These are phyloP conservation scores for Lactuca saligna DNA, from an alignment of 129 eudicot genomes.

Conservation along the genomic window DNA sequence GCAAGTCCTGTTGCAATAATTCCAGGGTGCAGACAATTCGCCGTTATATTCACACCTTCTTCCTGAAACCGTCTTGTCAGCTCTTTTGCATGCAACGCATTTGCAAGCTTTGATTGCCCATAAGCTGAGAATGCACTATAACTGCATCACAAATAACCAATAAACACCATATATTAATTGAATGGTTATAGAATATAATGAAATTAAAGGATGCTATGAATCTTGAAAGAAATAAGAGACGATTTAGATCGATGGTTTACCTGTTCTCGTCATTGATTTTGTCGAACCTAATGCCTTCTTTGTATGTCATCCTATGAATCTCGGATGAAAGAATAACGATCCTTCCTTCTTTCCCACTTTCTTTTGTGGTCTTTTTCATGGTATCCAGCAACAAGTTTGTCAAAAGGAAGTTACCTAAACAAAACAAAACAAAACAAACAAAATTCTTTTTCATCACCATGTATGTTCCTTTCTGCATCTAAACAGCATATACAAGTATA, in stretches of 20 bases:
- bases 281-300: slow-evolving; percentile 78
- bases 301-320: slow-evolving; percentile 46
- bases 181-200: no score
- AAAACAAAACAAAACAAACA: no score
- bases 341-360: slow-evolving; percentile 69
- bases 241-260: slow-evolving; percentile 18
- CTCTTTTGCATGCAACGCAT: slow-evolving; percentile 83
- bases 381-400: slow-evolving; percentile 69
- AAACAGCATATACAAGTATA: no score
- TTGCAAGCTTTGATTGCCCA: slow-evolving; percentile 95
- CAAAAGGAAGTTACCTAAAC: slow-evolving; percentile 58
- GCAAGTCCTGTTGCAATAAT: slow-evolving; percentile 54
- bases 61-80: slow-evolving; percentile 69
- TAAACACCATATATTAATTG: no score
- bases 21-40: slow-evolving; percentile 72
- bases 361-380: slow-evolving; percentile 66
- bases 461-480: no score
- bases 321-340: slow-evolving; percentile 71
- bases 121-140: slow-evolving; percentile 51
- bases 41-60: slow-evolving; percentile 63
- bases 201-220: no score
- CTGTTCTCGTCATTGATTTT: slow-evolving; percentile 65
- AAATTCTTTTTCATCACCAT: no score
- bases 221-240: no score
- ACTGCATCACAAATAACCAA: not conserved